Evolutionary conservation across 1,284 basidiomycete genomes (phyloP).

Genomic region (Lentinula novae-zelandiae): DNA sequence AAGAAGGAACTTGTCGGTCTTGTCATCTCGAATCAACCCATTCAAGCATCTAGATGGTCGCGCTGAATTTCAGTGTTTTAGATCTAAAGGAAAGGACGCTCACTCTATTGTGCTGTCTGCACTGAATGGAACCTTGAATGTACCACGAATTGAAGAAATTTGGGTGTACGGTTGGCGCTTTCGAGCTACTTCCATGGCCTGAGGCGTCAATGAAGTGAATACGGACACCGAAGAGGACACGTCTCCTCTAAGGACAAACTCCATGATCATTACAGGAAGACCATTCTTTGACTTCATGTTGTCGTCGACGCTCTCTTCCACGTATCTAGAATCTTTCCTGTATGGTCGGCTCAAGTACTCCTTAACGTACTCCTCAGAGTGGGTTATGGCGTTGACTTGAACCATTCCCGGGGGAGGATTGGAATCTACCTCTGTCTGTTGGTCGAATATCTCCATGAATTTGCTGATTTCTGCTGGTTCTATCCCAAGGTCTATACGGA

Average conservation of each 20-base stretch:
- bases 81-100: neutral
- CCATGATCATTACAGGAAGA: neutral
- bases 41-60: slow-evolving; percentile 21
- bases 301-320: neutral
- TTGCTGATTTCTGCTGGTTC: slow-evolving; percentile 19
- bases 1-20: slow-evolving; percentile 21
- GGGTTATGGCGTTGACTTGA: slow-evolving; percentile 19
- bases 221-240: neutral
- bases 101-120: slow-evolving; percentile 18
- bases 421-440: neutral
- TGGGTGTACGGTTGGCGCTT: neutral
- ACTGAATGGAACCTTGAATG: neutral
- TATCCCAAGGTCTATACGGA: slow-evolving; percentile 20
- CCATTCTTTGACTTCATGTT: neutral
- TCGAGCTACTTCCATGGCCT: slow-evolving; percentile 1
- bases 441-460: slow-evolving; percentile 18
- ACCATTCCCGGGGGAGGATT: slow-evolving; percentile 20
- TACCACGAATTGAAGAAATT: neutral
- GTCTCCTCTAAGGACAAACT: neutral
- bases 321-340: neutral
- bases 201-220: no score
- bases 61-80: neutral
- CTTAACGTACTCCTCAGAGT: slow-evolving; percentile 2
- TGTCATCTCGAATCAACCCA: slow-evolving; percentile 21
- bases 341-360: neutral